Evolutionary conservation across 257 asterid genomes (phyloP), one percentile per base, ranked within the genome.

Genomic region (Ehretia macrophylla): DNA sequence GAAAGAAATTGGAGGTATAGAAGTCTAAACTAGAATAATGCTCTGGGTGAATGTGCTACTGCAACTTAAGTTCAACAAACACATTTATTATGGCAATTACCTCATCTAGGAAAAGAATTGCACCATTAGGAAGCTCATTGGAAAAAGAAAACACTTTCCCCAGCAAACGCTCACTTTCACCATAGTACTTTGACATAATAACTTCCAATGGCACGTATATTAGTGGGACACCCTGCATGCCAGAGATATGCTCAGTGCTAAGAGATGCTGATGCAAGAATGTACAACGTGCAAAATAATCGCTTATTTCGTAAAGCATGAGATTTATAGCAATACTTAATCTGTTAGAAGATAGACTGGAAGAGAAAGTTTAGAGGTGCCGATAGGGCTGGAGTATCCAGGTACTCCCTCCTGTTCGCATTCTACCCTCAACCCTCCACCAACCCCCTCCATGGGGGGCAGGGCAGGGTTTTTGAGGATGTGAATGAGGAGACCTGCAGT

Each of bases 121-220:
- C 95, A 44, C 99, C 99, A 47, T 79, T 79, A 39, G 83, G 79
- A 60, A 93, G 75, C 59, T 83, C 95, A 74, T 93, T 87, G 60
- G 97, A 95, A 48, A 88, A 93, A 20, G 97, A 82, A 76, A 93
- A 93, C 49, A 84, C 96, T 77, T 88, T 88, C 18, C 97, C 96
- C 74, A 93, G 51, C 72, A 88, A 69, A 51, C 95, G 95, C 67
- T 92, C 98, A 56, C 98, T 92, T 83, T 92, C 97, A 38, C 97
- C 99, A 53, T 84, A 93, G 70, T 78, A 93, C 65, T 93, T 93
- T 44, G 97, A 93, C 97, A 89, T 70, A 55, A 93, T 85, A 57
- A 89, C 82, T 75, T 93, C 99, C 81, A 89, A 62, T 35, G 99
- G 99, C 64, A 93, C 94, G 53, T 93, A 87, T 67, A 93, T 57